Evolutionary conservation across 192 early-diverging fungal species (phyloP), one percentile per base, ranked within the genome.

Genomic region (Tieghemiomyces parasiticus): DNA sequence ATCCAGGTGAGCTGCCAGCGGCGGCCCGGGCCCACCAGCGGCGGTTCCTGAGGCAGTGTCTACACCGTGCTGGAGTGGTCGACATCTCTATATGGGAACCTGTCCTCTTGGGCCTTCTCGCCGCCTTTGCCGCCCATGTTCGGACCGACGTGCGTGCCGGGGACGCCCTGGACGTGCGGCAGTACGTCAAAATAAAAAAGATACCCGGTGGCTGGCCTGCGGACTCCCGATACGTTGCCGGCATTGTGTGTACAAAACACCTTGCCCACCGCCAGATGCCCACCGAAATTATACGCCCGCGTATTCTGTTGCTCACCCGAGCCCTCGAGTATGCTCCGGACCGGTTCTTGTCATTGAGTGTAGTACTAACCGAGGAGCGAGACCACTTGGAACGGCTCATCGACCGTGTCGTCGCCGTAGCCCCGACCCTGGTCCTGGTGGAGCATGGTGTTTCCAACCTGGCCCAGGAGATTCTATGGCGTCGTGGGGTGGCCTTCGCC

Each of bases 151-250:
- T 90, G 32, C 67, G 78, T 22, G 79, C 69, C 24, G 86, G 89
- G 55, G 91, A 93, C 67, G 78, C 84, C 62, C 88, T 91, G 61
- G 93, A 96, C 63, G 80, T 93, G 45, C 76, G 87, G 13, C 81
- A 90, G 32, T 92, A 92, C 50, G 87, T 98, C 47, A 95, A 93
- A 60, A 88, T 96, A 65, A 98, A 98, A 66, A 89, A 88, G 62
- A 88, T 99, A 24, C 87, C 95, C 0, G 95, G 93, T 10, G 92
- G 90, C 10, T 28, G 63, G 28, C 87, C 91, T 0, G 46, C 62
- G 28, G 90, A 93, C 65, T 86, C 83, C 45, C 76, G 86, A 46
- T 97, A 89, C 69, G 79, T 99, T 35, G 74, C 81, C 29, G 95
- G 93, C 14, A 80, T 93, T 20, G 93, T 95, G n/a, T 94, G 86